A percentile compares a stretch with the other conserved stretches of the same genome.
Conservation (phyloP, 495 filamentous ascomycete species). For the Neurospora sp. region DNA sequence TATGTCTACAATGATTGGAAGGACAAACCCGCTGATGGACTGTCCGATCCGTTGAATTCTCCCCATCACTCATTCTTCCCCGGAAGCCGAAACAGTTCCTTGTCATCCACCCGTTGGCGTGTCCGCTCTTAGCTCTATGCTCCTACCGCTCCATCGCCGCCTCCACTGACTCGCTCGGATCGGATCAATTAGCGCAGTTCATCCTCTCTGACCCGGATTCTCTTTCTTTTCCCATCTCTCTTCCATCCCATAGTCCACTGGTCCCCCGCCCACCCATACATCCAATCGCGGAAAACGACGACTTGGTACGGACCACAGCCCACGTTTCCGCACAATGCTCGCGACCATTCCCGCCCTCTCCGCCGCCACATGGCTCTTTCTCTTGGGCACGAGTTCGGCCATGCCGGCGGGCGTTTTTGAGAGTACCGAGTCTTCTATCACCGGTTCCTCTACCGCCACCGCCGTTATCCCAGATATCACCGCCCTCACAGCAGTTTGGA, state of each 20-base stretch:
- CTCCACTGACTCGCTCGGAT: neutral
- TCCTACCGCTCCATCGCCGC: neutral
- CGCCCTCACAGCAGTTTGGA: conserved; percentile 23
- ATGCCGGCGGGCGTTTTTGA: neutral
- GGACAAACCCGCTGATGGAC: neutral
- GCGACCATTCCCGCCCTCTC: conserved; percentile 1
- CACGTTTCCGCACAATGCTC: conserved; percentile 4
- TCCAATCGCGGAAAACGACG: neutral
- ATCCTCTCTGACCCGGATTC: neutral
- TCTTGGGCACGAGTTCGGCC: conserved; percentile 7
- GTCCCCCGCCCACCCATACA: neutral
- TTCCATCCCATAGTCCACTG: neutral
- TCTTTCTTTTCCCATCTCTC: neutral
- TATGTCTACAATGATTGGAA: neutral
- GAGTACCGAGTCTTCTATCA: neutral
- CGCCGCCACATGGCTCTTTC: conserved; percentile 11
- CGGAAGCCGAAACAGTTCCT: neutral
- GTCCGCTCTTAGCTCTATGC: neutral
- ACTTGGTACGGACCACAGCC: neutral
- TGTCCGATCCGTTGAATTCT: neutral
- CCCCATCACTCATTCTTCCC: neutral
- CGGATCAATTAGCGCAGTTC: neutral
- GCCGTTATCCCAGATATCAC: conserved; percentile 3
- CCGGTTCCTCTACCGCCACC: neutral
- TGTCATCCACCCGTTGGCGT: neutral